These are phyloP conservation scores for Lepraria neglecta DNA, from an alignment of 495 filamentous ascomycete species.

Conservation along the genomic window DNA sequence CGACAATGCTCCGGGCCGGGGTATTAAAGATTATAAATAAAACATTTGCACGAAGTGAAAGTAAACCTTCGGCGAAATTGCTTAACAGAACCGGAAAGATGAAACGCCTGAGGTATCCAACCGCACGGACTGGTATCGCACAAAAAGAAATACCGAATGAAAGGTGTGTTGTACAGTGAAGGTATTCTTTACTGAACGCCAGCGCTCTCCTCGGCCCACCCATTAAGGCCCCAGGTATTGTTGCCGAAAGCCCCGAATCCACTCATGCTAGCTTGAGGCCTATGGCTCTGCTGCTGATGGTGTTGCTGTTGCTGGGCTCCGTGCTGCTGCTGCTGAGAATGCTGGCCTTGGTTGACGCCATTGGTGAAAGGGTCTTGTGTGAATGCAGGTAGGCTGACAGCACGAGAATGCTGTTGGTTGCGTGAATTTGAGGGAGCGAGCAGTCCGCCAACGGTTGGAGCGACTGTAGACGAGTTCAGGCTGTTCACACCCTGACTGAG, in stretches of 20 bases:
- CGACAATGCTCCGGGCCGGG: neutral
- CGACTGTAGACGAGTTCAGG: conserved; percentile 40
- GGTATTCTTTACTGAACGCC: conserved; percentile 40
- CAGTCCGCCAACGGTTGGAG: conserved; percentile 65
- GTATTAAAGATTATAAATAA: conserved; percentile 15
- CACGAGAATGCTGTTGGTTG: conserved; percentile 64
- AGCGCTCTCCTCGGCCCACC: conserved; percentile 59
- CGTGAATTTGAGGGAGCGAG: conserved; percentile 59
- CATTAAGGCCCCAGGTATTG: conserved; percentile 52
- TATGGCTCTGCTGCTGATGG: conserved; percentile 42
- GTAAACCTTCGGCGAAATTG: neutral
- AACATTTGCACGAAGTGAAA: conserved; percentile 14
- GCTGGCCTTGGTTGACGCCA: conserved; percentile 34
- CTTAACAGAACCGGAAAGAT: neutral
- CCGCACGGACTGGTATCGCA: neutral
- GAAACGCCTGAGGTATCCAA: conserved; percentile 13
- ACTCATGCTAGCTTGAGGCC: conserved; percentile 49
- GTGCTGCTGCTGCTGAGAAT: conserved; percentile 26
- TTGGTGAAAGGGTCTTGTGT: conserved; percentile 54
- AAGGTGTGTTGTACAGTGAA: conserved; percentile 22
- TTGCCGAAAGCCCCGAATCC: conserved; percentile 53
- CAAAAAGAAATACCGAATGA: conserved; percentile 22
- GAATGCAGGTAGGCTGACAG: conserved; percentile 75
- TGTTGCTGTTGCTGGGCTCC: conserved; percentile 27
- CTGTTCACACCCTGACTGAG: conserved; percentile 53